Conservation (phyloP, 495 filamentous ascomycete species). For the Annulohypoxylon nitens region DNA sequence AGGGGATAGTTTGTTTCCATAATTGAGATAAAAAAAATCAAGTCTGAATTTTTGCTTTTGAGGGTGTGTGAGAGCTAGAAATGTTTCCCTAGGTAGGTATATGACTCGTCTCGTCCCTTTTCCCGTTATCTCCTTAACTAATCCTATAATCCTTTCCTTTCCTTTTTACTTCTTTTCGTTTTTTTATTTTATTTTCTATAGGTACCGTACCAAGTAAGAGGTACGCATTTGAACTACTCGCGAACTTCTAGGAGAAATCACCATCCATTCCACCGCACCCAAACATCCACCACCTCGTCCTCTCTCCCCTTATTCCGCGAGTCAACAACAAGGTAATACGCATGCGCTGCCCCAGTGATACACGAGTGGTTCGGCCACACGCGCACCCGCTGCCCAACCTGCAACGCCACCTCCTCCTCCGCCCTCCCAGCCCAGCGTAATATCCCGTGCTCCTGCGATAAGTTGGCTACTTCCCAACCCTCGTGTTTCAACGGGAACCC, state of each 20-base stretch:
- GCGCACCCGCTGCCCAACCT: slow-evolving; percentile 71
- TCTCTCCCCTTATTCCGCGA: slow-evolving; percentile 62
- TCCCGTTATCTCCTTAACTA: neutral
- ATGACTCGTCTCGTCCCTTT: neutral
- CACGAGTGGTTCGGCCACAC: slow-evolving; percentile 91
- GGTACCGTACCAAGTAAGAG: neutral
- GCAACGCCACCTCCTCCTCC: slow-evolving; percentile 68
- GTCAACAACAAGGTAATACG: slow-evolving; percentile 84
- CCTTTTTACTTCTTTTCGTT: neutral
- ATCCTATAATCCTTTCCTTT: neutral
- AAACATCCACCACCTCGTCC: slow-evolving; percentile 77
- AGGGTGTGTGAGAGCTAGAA: neutral
- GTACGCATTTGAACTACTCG: neutral
- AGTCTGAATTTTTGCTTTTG: neutral
- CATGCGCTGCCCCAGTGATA: slow-evolving; percentile 78
- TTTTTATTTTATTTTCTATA: neutral
- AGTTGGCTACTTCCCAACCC: slow-evolving; percentile 72
- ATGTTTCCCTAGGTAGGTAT: neutral
- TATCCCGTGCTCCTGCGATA: slow-evolving; percentile 77
- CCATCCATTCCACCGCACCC: slow-evolving; percentile 74
- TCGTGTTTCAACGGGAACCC: slow-evolving; percentile 59
- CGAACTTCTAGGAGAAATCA: slow-evolving; percentile 45
- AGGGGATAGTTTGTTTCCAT: slow-evolving; percentile 11
- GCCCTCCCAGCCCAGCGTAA: slow-evolving; percentile 60
- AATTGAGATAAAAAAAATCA: slow-evolving; percentile 13